phyloP scores from a whole-genome alignment of 1,284 basidiomycete genomes.

The Ceratobasidium sp. region DNA sequence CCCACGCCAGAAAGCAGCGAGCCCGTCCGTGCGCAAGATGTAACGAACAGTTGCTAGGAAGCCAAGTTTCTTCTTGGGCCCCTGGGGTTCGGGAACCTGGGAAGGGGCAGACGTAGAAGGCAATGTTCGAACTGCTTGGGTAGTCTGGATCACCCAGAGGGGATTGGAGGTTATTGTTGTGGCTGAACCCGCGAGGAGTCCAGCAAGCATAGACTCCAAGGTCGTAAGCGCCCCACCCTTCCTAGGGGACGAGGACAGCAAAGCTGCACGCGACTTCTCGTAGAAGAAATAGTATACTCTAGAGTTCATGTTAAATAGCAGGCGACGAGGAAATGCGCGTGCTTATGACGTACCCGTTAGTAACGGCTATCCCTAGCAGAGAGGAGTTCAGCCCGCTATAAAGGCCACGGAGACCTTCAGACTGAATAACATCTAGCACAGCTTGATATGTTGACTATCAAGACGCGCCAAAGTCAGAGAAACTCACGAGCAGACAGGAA shows the following conservation, averaged over 20 bases:
- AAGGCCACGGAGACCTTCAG: conserved; percentile 86
- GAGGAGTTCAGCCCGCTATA: conserved; percentile 91
- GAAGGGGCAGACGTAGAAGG: conserved; percentile 47
- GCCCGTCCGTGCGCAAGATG: conserved; percentile 82
- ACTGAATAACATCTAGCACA: conserved; percentile 79
- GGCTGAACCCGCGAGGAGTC: conserved; percentile 88
- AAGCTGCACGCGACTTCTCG: conserved; percentile 69
- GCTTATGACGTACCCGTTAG: conserved; percentile 75
- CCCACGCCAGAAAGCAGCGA: conserved; percentile 91
- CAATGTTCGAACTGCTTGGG: conserved; percentile 80
- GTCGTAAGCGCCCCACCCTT: conserved; percentile 74
- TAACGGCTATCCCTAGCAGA: conserved; percentile 90
- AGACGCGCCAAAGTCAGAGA: conserved; percentile 28
- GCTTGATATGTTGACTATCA: conserved; percentile 66
- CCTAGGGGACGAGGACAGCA: conserved; percentile 61
- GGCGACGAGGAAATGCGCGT: background rate
- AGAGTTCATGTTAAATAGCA: conserved; percentile 8
- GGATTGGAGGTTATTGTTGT: conserved; percentile 94
- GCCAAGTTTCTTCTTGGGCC: conserved; percentile 65
- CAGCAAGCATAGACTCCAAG: conserved; percentile 89
- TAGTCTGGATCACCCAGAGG: conserved; percentile 95
- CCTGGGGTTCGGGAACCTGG: conserved; percentile 50
- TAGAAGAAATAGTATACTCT: conserved; percentile 90
- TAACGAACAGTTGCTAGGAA: conserved; percentile 74
- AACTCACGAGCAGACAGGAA: background rate